phyloP scores from a whole-genome alignment of 2,329 filamentous ascomycete species.

The Colletotrichum sp. region DNA sequence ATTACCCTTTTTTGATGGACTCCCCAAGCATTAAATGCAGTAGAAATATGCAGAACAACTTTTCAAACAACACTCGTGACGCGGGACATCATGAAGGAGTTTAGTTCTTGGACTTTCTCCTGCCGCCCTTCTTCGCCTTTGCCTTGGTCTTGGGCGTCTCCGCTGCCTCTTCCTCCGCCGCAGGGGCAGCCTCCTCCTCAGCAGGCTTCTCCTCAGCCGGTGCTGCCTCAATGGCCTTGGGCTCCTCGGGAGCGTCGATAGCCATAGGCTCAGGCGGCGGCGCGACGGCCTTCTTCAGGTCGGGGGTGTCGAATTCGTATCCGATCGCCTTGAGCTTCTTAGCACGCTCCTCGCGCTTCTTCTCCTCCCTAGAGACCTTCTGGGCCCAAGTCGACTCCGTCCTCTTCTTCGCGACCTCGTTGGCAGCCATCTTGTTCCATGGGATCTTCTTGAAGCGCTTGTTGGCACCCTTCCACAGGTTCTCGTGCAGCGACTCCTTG shows the following conservation, averaged over 20 bases:
- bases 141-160: slow-evolving; percentile 29
- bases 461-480: slow-evolving; percentile 90
- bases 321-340: slow-evolving; percentile 80
- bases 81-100: slow-evolving; percentile 17
- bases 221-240: slow-evolving; percentile 35
- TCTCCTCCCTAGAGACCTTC: slow-evolving; percentile 75
- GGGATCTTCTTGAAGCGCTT: slow-evolving; percentile 78
- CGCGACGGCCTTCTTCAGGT: slow-evolving; percentile 63
- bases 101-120: slow-evolving; percentile 42
- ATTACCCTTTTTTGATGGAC: neutral
- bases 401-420: slow-evolving; percentile 73
- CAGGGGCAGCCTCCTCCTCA: slow-evolving; percentile 29
- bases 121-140: slow-evolving; percentile 34
- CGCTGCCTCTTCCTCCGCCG: slow-evolving; percentile 31
- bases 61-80: neutral
- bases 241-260: slow-evolving; percentile 35
- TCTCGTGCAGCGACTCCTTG: slow-evolving; percentile 76
- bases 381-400: slow-evolving; percentile 80
- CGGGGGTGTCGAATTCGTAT: slow-evolving; percentile 81
- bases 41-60: neutral
- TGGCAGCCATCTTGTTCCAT: slow-evolving; percentile 84
- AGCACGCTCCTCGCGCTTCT: slow-evolving; percentile 70
- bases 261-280: slow-evolving; percentile 39
- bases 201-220: slow-evolving; percentile 40
- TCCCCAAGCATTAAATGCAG: neutral